Base-by-base conservation (phyloP, 176 grass and related monocot genomes). In the Tillandsia fasciculata region DNA sequence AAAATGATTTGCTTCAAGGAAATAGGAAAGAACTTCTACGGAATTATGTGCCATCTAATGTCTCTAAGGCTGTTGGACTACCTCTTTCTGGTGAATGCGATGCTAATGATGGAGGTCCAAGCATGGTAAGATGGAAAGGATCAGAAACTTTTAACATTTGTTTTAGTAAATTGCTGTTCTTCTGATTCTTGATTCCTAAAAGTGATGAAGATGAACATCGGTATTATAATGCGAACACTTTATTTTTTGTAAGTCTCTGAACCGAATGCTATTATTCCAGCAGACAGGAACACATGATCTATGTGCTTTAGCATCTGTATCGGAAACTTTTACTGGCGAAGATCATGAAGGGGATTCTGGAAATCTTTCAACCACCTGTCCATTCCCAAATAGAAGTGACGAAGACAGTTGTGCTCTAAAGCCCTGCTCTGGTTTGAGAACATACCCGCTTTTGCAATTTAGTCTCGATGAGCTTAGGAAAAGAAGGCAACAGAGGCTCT, bases 401-500 rank as follows among this genome's bases (percentile, higher is more conserved):
- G 66, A 78, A 85, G 76, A 63, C 81, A 61, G 63, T 76, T 76
- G 10, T 9, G 51, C 66, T 50, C 66, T 64, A 52, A 81, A 53
- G 52, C 54, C 74, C 69, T 83, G 79, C 83, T 87, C 79, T 71
- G 24, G 63, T 63, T 76, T 76, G 65, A 68, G 66, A 83, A 71
- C 69, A 72, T 90, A 77, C 81, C 80, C 86, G n/a, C 66, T 56
- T 63, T 68, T 64, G 50, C 83, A 84, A 77, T 97, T 97, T 83
- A 85, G 70, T 11, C 52, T 97, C 78, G 63, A 79, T 42, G 79
- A 85, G 33, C 76, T 97, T 81, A 89, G 72, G 77, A 92, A 81
- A 83, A 92, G 89, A 79, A 87, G 73, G 81, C 78, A 83, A 12
- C 76, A 79, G 51, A 70, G 82, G 27, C 77, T 83, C 59, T 79